These are phyloP conservation scores for Mimosa pudica DNA, from an alignment of 306 rosid genomes.

Conservation along the genomic window DNA sequence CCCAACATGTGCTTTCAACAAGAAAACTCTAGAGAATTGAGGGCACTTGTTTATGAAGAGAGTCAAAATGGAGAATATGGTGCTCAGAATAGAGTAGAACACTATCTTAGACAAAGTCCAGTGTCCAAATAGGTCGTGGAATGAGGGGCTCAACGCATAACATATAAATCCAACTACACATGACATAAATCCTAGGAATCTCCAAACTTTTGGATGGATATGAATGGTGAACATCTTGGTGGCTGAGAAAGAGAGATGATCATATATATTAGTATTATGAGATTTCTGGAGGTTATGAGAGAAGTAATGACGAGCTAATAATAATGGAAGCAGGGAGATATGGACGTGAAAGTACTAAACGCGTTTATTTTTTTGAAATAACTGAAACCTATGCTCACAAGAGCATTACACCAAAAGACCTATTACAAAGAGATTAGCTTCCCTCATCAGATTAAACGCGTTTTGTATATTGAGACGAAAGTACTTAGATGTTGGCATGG, in stretches of 20 bases:
- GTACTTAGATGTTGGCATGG: background rate
- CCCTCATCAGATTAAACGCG: too few relatives aligned
- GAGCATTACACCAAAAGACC: too few relatives aligned
- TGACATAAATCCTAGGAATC: conserved; percentile 5
- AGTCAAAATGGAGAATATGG: background rate
- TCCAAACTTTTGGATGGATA: conserved; percentile 6
- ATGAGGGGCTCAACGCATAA: conserved; percentile 1
- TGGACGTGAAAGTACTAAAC: background rate
- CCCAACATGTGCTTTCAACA: conserved; percentile 14
- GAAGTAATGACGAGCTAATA: too few relatives aligned
- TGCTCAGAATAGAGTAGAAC: background rate
- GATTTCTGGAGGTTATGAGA: background rate
- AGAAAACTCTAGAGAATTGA: background rate
- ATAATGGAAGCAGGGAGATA: background rate
- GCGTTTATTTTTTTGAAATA: too few relatives aligned
- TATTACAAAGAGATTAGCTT: too few relatives aligned
- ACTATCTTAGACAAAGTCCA: conserved; percentile 16
- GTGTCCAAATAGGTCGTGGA: conserved; percentile 3
- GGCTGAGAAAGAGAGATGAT: background rate
- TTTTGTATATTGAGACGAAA: background rate
- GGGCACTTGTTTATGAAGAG: background rate
- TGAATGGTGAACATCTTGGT: background rate
- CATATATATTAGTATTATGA: background rate
- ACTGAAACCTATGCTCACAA: too few relatives aligned
- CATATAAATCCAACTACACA: conserved; percentile 26